phyloP scores from a whole-genome alignment of 2,329 filamentous ascomycete species.

The Exophiala calicioides region DNA sequence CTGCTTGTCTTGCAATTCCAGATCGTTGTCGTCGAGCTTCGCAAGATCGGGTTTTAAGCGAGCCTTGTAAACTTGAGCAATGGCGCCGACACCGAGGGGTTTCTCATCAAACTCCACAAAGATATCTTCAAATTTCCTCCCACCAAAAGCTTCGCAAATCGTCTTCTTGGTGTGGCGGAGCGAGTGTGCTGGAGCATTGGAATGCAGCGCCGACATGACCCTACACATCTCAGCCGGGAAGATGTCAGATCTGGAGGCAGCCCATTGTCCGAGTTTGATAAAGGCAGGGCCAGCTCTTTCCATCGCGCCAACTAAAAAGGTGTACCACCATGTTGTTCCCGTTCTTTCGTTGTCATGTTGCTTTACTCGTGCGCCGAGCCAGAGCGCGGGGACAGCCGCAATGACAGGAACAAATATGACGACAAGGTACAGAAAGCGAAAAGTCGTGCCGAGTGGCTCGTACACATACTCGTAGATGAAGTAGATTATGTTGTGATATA shows the following conservation, averaged over 20 bases:
- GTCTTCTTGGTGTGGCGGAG: constrained; percentile 75
- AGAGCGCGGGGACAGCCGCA: constrained; percentile 73
- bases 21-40: constrained; percentile 59
- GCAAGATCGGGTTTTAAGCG: constrained; percentile 81
- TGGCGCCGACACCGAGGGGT: constrained; percentile 89
- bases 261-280: constrained; percentile 99
- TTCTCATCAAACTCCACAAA: constrained; percentile 93
- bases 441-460: constrained; percentile 82
- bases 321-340: constrained; percentile 94
- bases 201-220: constrained; percentile 93
- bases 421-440: constrained; percentile 84
- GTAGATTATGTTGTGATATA: constrained; percentile 62
- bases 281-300: constrained; percentile 92
- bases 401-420: constrained; percentile 91
- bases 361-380: constrained; percentile 67
- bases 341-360: constrained; percentile 71
- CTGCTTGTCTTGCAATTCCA: constrained; percentile 49
- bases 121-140: constrained; percentile 79
- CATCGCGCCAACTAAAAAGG: constrained; percentile 83
- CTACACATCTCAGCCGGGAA: constrained; percentile 91
- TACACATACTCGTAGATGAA: constrained; percentile 62
- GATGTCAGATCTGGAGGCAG: constrained; percentile 91
- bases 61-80: constrained; percentile 96
- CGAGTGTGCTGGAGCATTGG: constrained; percentile 89
- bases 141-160: constrained; percentile 78